These are phyloP conservation scores for Sisymbrium irio DNA, from an alignment of 345 rosid genomes.

Conservation along the genomic window DNA sequence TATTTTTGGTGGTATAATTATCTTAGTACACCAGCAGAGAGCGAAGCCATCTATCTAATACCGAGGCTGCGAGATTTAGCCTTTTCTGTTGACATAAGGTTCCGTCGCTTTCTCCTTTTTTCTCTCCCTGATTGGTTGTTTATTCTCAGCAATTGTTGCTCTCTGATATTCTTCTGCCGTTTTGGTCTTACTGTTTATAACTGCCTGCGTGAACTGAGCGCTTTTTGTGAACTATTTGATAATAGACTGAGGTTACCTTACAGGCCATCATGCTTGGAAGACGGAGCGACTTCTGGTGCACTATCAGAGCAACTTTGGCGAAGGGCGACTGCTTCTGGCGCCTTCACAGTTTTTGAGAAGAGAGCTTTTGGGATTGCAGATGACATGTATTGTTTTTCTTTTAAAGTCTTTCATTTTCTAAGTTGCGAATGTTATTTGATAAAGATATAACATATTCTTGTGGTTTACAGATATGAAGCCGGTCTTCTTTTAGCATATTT, in stretches of 20 bases:
- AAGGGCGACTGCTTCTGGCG: conserved; percentile 83
- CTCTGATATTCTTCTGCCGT: conserved; percentile 1
- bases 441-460: conserved; percentile 14
- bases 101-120: conserved; percentile 16
- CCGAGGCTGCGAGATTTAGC: conserved; percentile 91
- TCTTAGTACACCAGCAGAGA: conserved; percentile 64
- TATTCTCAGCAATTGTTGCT: not conserved
- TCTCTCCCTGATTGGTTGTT: not conserved
- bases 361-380: conserved; percentile 92
- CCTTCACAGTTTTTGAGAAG: conserved; percentile 68
- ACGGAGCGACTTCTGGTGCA: conserved; percentile 41
- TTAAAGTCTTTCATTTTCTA: not conserved
- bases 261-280: conserved; percentile 59
- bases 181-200: conserved; percentile 14
- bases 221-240: conserved; percentile 1
- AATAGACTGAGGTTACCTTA: conserved; percentile 7
- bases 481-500: conserved; percentile 93
- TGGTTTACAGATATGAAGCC: conserved; percentile 72
- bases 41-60: conserved; percentile 69
- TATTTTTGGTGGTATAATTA: not conserved
- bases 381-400: conserved; percentile 61
- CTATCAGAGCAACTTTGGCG: conserved; percentile 87
- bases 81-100: conserved; percentile 89
- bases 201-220: not conserved
- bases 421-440: not conserved